Conservation (phyloP, 2,329 filamentous ascomycete species). For the Trichothecium sympodiale region DNA sequence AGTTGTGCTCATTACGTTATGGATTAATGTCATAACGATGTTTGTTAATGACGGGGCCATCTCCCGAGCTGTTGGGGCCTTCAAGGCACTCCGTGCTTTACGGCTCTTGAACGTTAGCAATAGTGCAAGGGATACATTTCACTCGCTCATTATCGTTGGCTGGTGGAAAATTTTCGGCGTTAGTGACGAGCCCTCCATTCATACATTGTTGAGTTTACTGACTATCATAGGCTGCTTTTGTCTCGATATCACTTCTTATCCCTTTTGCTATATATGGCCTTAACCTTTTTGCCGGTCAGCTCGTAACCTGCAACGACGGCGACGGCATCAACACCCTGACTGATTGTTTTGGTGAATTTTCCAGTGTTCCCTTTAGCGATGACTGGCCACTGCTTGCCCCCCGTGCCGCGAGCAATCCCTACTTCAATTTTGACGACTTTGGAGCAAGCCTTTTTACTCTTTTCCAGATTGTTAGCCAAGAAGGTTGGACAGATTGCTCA, state of each 20-base stretch:
- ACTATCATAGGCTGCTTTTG: conserved; percentile 58
- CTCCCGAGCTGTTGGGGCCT: conserved; percentile 85
- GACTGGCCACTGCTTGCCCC: conserved; percentile 77
- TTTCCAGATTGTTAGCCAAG: conserved; percentile 97
- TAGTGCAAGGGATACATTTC: conserved; percentile 90
- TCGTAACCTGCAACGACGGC: conserved; percentile 63
- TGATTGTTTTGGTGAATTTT: conserved; percentile 78
- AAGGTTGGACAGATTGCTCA: conserved; percentile 95
- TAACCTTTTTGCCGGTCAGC: conserved; percentile 79
- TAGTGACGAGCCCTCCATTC: conserved; percentile 20
- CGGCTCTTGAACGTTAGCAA: conserved; percentile 91
- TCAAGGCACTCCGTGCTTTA: conserved; percentile 89
- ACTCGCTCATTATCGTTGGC: conserved; percentile 87
- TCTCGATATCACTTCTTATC: conserved; percentile 86
- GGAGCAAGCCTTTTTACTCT: conserved; percentile 89
- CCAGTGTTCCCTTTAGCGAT: conserved; percentile 58
- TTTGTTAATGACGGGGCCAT: conserved; percentile 73
- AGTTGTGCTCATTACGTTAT: conserved; percentile 81
- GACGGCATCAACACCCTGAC: conserved; percentile 46
- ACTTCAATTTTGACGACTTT: conserved; percentile 90
- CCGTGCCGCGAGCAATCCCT: conserved; percentile 68
- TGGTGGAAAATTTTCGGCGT: conserved; percentile 88
- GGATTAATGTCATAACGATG: conserved; percentile 85
- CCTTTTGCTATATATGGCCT: conserved; percentile 94
- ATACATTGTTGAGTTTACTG: conserved; percentile 5